A percentile compares a stretch with the other conserved stretches of the same genome.
These are phyloP conservation scores for Pseudisothecium myosuroides DNA, from an alignment of 225 moss, liverwort and hornwort genomes.

Conservation along the genomic window DNA sequence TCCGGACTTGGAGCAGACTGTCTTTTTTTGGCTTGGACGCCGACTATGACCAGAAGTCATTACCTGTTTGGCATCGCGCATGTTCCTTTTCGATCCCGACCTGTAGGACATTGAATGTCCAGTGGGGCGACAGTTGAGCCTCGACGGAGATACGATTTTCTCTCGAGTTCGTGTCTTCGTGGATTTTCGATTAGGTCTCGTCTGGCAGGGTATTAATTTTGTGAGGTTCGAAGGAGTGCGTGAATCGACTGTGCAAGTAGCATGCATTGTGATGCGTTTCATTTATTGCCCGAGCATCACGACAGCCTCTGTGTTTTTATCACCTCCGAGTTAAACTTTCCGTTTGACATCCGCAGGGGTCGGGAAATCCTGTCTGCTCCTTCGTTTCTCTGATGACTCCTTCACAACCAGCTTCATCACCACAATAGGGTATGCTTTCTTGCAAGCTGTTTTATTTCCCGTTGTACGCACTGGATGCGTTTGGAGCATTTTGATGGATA, in stretches of 20 bases:
- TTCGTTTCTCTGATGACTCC: slow-evolving; percentile 96
- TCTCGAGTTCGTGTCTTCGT: not conserved
- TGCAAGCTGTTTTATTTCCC: not conserved
- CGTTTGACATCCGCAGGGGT: slow-evolving; percentile 52
- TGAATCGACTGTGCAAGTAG: not conserved
- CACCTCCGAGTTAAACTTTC: not conserved
- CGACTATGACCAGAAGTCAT: not conserved
- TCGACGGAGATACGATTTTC: not conserved
- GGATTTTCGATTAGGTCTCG: not conserved
- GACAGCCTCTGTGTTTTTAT: not conserved
- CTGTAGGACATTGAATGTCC: not conserved
- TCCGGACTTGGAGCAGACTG: not conserved
- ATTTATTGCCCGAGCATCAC: not conserved
- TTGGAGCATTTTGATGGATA: not conserved
- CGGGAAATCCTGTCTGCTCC: slow-evolving; percentile 87
- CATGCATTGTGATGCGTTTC: not conserved
- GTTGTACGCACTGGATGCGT: not conserved
- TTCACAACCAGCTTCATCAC: slow-evolving; percentile 98
- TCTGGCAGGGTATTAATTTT: not conserved
- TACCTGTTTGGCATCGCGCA: not conserved
- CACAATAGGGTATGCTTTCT: slow-evolving; percentile 69
- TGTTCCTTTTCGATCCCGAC: not conserved
- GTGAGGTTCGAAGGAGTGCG: not conserved
- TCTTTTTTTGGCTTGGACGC: not conserved
- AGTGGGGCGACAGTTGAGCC: not conserved